phyloP scores from a whole-genome alignment of 2,329 filamentous ascomycete species.

The Neonectria faginata region DNA sequence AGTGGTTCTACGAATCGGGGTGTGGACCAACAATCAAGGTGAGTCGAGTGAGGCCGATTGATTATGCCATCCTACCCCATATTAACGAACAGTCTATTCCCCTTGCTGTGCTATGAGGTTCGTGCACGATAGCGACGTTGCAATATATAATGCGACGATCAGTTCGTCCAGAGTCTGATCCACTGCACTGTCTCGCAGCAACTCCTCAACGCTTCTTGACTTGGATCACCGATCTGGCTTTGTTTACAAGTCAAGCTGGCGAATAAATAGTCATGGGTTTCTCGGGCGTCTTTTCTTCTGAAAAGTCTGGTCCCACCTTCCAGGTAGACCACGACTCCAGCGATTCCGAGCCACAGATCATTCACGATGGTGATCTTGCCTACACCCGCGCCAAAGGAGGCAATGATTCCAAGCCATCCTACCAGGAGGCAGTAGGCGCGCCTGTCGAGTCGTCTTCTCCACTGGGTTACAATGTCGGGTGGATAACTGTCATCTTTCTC shows the following conservation, averaged over 20 bases:
- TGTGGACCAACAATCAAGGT: background rate
- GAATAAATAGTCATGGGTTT: background rate
- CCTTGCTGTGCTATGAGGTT: background rate
- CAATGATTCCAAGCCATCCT: constrained; percentile 63
- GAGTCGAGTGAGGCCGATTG: background rate
- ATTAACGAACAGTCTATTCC: background rate
- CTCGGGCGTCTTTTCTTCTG: constrained; percentile 1
- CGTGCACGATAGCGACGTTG: background rate
- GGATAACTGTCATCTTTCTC: constrained; percentile 67
- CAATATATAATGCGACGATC: constrained; percentile 14
- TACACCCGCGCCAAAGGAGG: constrained; percentile 50
- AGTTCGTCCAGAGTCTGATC: background rate
- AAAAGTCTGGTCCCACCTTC: constrained; percentile 4
- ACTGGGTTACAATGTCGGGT: constrained; percentile 69
- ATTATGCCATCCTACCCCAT: constrained; percentile 18
- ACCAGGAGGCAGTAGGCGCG: constrained; percentile 71
- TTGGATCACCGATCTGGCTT: background rate
- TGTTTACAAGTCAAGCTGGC: background rate
- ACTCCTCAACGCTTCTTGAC: background rate
- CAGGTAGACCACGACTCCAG: constrained; percentile 9
- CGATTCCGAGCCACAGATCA: constrained; percentile 28
- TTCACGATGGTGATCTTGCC: constrained; percentile 37
- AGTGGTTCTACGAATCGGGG: background rate
- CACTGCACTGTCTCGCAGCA: background rate
- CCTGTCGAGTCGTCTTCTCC: constrained; percentile 70